Evolutionary conservation across 2,329 filamentous ascomycete species (phyloP).

Genomic region (Neonectria sp.): DNA sequence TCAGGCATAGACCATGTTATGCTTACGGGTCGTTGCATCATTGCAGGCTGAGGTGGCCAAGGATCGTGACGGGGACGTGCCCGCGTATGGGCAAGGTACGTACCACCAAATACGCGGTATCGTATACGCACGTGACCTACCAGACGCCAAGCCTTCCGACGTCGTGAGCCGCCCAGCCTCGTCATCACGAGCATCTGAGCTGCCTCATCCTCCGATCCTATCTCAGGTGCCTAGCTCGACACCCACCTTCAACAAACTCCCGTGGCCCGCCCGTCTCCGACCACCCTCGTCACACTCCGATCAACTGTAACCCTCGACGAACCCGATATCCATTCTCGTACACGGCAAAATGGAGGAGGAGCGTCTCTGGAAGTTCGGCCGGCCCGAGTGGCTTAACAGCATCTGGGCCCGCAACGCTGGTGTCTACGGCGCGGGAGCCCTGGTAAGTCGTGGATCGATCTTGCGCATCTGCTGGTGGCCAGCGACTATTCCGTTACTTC

Average conservation of each 20-base stretch:
- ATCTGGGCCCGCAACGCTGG: constrained; percentile 75
- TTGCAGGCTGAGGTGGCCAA: not conserved
- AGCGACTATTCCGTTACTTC: not conserved
- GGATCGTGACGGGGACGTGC: not conserved
- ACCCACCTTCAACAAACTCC: constrained; percentile 32
- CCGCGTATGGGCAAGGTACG: not conserved
- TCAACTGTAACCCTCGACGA: not conserved
- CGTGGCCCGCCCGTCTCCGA: constrained; percentile 25
- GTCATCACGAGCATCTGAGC: constrained; percentile 46
- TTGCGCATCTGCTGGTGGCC: constrained; percentile 1
- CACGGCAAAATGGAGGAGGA: constrained; percentile 70
- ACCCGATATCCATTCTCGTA: not conserved
- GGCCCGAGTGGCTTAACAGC: constrained; percentile 78
- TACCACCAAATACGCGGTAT: not conserved
- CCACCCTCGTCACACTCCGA: constrained; percentile 11
- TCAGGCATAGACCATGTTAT: constrained; percentile 22
- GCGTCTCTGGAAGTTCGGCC: constrained; percentile 77
- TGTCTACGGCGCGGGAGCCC: constrained; percentile 73
- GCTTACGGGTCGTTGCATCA: not conserved
- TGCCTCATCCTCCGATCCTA: constrained; percentile 22
- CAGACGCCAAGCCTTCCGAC: constrained; percentile 28
- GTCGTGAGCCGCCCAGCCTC: constrained; percentile 40
- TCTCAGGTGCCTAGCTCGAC: constrained; percentile 29
- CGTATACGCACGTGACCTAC: constrained; percentile 35
- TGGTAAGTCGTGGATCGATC: constrained; percentile 64